phyloP scores from a whole-genome alignment of 1,139 yeast genomes.

The Ogataea hybrid region DNA sequence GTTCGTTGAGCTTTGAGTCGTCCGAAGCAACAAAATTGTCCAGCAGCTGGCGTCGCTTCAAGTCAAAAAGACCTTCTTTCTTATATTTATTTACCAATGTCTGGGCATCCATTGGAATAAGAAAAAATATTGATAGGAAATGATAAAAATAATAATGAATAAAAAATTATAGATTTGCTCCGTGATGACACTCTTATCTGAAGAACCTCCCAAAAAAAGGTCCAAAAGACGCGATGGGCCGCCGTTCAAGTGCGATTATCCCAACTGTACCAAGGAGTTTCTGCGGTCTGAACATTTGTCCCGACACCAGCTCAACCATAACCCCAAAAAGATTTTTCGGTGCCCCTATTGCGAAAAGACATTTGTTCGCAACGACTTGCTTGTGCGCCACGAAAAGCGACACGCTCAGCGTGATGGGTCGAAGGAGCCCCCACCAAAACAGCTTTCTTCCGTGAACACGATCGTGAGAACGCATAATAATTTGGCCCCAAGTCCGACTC shows the following conservation, averaged over 20 bases:
- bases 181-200: too few species aligned
- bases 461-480: constrained; percentile 22
- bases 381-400: constrained; percentile 50
- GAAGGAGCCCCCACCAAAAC: constrained; percentile 7
- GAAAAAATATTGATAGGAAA: background rate
- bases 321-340: constrained; percentile 39
- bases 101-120: background rate
- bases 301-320: constrained; percentile 35
- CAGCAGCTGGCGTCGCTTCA: constrained; percentile 42
- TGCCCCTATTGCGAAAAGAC: constrained; percentile 53
- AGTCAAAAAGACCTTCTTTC: constrained; percentile 51
- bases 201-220: constrained; percentile 16
- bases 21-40: constrained; percentile 41
- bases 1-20: constrained; percentile 40
- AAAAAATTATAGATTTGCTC: background rate
- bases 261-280: constrained; percentile 33
- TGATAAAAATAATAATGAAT: background rate
- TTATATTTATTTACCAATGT: constrained; percentile 43
- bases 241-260: constrained; percentile 29
- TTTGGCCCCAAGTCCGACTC: constrained; percentile 1
- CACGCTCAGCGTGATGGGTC: constrained; percentile 32
- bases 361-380: constrained; percentile 57
- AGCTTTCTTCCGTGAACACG: constrained; percentile 18
- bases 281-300: constrained; percentile 36
- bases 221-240: constrained; percentile 26